Conservation (phyloP, 768 basidiomycete genomes). For the Kwoniella mangroviensis region DNA sequence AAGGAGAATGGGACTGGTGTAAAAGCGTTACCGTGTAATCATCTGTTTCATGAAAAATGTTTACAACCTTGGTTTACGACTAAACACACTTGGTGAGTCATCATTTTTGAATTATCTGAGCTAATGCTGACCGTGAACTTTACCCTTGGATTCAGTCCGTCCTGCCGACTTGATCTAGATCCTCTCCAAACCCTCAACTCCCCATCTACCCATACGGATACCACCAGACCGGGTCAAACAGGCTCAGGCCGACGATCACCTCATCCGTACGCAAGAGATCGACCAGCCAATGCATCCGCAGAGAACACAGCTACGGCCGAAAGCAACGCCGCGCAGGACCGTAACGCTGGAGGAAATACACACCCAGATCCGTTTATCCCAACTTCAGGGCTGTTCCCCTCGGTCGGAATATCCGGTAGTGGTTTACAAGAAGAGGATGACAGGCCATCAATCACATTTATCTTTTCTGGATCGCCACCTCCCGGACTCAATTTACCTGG, state of each 20-base stretch:
- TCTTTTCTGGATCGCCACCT: slow-evolving; percentile 15
- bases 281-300: background rate
- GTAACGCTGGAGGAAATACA: background rate
- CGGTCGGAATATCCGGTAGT: background rate
- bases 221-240: slow-evolving; percentile 25
- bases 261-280: slow-evolving; percentile 36
- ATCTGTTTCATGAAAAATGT: slow-evolving; percentile 47
- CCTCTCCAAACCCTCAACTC: slow-evolving; percentile 42
- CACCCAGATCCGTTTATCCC: no score
- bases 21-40: slow-evolving; percentile 50
- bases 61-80: slow-evolving; percentile 46
- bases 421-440: slow-evolving; percentile 3
- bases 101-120: background rate
- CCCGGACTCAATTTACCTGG: slow-evolving; percentile 8
- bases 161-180: slow-evolving; percentile 49
- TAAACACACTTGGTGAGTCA: slow-evolving; percentile 46
- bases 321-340: background rate
- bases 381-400: background rate
- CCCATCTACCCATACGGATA: slow-evolving; percentile 4
- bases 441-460: slow-evolving; percentile 18
- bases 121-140: no score
- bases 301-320: background rate
- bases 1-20: slow-evolving; percentile 27
- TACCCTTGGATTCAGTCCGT: slow-evolving; percentile 31
- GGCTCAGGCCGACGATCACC: slow-evolving; percentile 20